phyloP scores from a whole-genome alignment of 2,329 filamentous ascomycete species.

The Trichoderma sp. region DNA sequence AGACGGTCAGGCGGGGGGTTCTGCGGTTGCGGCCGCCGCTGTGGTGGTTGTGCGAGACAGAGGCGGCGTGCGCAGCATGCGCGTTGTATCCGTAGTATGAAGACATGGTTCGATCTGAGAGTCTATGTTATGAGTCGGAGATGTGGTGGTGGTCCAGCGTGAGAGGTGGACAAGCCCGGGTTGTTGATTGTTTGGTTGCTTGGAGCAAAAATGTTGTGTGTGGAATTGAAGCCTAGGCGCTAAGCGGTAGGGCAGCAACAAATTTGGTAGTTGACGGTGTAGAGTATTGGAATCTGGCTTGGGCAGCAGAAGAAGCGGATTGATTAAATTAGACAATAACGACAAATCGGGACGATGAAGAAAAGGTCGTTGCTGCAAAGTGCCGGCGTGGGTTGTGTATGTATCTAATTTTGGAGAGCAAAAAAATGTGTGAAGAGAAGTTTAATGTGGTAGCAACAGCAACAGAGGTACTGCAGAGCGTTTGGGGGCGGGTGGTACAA shows the following conservation, averaged over 20 bases:
- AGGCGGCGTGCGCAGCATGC: constrained; percentile 61
- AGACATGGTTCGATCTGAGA: constrained; percentile 57
- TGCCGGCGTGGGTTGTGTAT: neutral
- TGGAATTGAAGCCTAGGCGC: constrained; percentile 5
- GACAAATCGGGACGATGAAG: constrained; percentile 27
- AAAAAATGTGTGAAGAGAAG: constrained; percentile 11
- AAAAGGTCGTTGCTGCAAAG: constrained; percentile 1
- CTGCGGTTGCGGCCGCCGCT: constrained; percentile 78
- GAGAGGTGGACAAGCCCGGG: neutral
- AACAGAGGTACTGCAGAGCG: constrained; percentile 28
- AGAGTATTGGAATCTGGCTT: neutral
- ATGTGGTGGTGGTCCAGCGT: constrained; percentile 20
- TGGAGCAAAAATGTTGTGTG: constrained; percentile 4
- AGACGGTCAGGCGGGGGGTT: constrained; percentile 76
- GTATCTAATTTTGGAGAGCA: constrained; percentile 2
- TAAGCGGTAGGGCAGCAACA: constrained; percentile 12
- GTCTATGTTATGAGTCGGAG: constrained; percentile 15
- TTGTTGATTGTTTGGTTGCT: neutral
- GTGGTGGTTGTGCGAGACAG: constrained; percentile 70
- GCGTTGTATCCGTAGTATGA: constrained; percentile 66
- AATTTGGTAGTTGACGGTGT: neutral
- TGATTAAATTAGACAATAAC: constrained; percentile 36
- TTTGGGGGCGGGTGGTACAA: constrained; percentile 31
- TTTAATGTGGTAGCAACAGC: constrained; percentile 18
- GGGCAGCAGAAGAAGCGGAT: constrained; percentile 31